Base-by-base conservation (phyloP, 495 filamentous ascomycete species). In the Hypoxylon fragiforme region DNA sequence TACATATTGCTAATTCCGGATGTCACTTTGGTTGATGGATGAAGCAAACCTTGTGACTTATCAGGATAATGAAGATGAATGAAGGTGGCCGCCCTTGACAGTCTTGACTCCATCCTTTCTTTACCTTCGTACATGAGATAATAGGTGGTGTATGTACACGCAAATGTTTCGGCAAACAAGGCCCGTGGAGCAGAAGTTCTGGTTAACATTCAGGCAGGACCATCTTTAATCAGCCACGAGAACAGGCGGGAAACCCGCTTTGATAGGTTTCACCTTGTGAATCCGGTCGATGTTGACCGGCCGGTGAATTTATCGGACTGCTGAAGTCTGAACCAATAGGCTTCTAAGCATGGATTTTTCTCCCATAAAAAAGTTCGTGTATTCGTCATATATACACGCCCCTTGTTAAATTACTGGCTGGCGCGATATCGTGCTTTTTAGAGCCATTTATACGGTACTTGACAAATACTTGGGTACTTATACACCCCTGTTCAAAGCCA, bases 1-100 rank as follows among this genome's bases (percentile, higher is more conserved):
- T 56, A 30, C 52, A 48, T 56, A 48, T 49, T 48, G 28, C 30
- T 56, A 46, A 49, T 56, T 37, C 30, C 44, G 52, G 52, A 56
- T 48, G 52, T 49, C 52, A 44, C 41, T 44, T 49, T 44, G 42
- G 38, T 44, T 56, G 51, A 20, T 22, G 22, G 34, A 36, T 46
- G 38, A 19, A 42, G 14, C 36, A 16, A 40, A 42, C 41, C 18
- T 18, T 14, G 20, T 35, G 30, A 32, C 43, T 34, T 32, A 26
- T 47, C 26, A 28, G 4, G 24, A 43, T 41, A 13, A 22, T 15
- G 34, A 21, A 36, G 21, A 15, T 45, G 13, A 34, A 54, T 22
- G 34, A 21, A 46, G 15, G 13, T n/a, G 44, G 19, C 31, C 20
- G 39, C 39, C 44, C n/a, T n/a, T n/a, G n/a, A n/a, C n/a, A n/a